Evolutionary conservation across 148 eudicot species (phyloP).

Genomic region (Silene latifolia): DNA sequence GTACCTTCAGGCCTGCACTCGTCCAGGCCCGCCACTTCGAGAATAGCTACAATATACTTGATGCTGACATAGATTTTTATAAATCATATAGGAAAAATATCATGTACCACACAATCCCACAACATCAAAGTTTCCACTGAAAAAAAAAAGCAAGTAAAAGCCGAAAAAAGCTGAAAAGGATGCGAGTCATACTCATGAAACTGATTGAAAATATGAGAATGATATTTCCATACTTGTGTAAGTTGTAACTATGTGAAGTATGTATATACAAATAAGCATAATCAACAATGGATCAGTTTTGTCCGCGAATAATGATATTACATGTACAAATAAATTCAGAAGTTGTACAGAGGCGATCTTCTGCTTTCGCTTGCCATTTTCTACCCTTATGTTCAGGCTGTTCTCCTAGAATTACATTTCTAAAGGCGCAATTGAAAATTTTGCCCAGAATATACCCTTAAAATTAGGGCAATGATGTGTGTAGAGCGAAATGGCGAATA

Average conservation of each 20-base stretch:
- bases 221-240: conserved; percentile 28
- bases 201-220: conserved; percentile 4
- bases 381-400: conserved; percentile 6
- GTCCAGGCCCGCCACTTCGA: conserved; percentile 13
- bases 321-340: conserved; percentile 29
- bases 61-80: conserved; percentile 26
- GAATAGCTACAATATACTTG: conserved; percentile 9
- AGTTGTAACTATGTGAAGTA: neutral
- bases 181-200: conserved; percentile 5
- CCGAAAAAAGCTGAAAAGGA: conserved; percentile 10
- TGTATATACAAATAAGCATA: conserved; percentile 24
- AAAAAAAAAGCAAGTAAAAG: neutral
- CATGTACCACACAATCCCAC: neutral
- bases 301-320: conserved; percentile 20
- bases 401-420: neutral
- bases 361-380: neutral
- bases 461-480: conserved; percentile 15
- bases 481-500: conserved; percentile 14
- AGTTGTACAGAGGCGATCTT: conserved; percentile 22
- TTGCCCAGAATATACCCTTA: neutral
- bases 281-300: conserved; percentile 20
- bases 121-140: conserved; percentile 5
- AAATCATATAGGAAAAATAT: conserved; percentile 8
- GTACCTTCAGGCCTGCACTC: neutral
- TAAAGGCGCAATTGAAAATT: conserved; percentile 9